Percentiles rank a stretch among this genome's conserved stretches.
phyloP scores from a whole-genome alignment of 129 eudicot species.

The Smallanthus sonchifolius region DNA sequence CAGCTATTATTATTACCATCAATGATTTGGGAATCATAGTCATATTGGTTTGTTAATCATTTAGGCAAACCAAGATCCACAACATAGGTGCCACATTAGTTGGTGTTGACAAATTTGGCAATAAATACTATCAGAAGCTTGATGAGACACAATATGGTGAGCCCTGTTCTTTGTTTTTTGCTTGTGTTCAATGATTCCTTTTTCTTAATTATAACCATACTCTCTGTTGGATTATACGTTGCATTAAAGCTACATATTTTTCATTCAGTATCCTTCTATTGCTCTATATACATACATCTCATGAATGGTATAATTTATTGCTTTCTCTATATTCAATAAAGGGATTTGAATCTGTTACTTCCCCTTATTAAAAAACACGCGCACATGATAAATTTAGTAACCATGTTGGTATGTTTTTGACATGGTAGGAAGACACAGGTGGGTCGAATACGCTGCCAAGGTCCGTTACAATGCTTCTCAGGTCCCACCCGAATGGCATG shows the following conservation, averaged over 20 bases:
- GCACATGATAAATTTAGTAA: conserved; percentile 6
- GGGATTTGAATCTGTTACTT: too few species aligned
- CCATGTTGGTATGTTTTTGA: neutral
- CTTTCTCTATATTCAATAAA: neutral
- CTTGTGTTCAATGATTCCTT: neutral
- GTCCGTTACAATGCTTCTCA: conserved; percentile 95
- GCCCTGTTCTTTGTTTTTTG: conserved; percentile 29
- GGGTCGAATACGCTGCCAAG: conserved; percentile 98
- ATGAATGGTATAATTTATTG: neutral
- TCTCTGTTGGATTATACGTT: neutral
- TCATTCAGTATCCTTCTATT: neutral
- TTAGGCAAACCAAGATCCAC: conserved; percentile 97
- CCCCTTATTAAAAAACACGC: too few species aligned
- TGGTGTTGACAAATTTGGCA: conserved; percentile 92
- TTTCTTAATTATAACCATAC: neutral
- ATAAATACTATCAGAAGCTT: conserved; percentile 83
- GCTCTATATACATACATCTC: too few species aligned
- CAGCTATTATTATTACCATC: neutral
- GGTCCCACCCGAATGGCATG: conserved; percentile 99
- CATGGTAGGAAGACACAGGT: conserved; percentile 82
- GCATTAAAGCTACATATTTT: neutral
- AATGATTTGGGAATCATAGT: neutral
- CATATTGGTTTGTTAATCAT: conserved; percentile 11
- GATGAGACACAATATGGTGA: conserved; percentile 71
- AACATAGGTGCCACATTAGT: conserved; percentile 81